Evolutionary conservation across 2,329 filamentous ascomycete genomes (phyloP), one percentile per base, ranked within the genome.

Genomic region (Neofusicoccum kwambonambiense): DNA sequence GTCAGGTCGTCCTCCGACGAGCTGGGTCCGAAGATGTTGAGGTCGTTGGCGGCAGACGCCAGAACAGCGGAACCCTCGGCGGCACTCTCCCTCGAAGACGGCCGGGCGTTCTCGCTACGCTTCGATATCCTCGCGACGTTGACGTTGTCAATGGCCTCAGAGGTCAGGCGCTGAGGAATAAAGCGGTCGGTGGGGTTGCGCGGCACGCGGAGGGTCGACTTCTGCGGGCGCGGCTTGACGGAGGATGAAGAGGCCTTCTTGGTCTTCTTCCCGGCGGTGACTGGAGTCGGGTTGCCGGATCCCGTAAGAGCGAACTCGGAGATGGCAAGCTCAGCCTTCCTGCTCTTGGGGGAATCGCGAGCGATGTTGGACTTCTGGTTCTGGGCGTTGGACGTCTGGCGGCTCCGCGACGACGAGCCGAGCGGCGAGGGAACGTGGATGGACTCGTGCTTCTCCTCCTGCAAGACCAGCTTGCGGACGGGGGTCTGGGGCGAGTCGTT

Each of bases 361-460:
- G 90, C 91, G 77, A 97, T 97, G 84, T 97, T 98, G 66, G 93
- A 97, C 84, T 98, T 98, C 76, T 93, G 93, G 2, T 98, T 98
- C 76, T 93, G 93, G 2, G 94, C 97, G 76, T 95, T 50, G 45
- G 63, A 65, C 2, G 47, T n/a, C 45, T 65, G 63, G 34, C 63
- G 63, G 54, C 27, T 60, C n/a, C 56, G 27, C 34, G 63, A 60
- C 19, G 44, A 47, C 42, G 62, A 57, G 19, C 17, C 52, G 47
- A 65, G 63, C 27, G 63, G 63, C 11, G 63, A 65, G 34, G 63
- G 54, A 15, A 65, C 49, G 45, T 65, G 63, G 27, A 65, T 65
- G 35, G 63, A 60, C 15, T 65, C 54, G 34, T 61, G 44, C 39
- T 65, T 60, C 22, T 65, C 63, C 35, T 65, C 56, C 17, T 60